Evolutionary conservation across 2,329 filamentous ascomycete genomes (phyloP).

Genomic region (Apiospora phragmitis): DNA sequence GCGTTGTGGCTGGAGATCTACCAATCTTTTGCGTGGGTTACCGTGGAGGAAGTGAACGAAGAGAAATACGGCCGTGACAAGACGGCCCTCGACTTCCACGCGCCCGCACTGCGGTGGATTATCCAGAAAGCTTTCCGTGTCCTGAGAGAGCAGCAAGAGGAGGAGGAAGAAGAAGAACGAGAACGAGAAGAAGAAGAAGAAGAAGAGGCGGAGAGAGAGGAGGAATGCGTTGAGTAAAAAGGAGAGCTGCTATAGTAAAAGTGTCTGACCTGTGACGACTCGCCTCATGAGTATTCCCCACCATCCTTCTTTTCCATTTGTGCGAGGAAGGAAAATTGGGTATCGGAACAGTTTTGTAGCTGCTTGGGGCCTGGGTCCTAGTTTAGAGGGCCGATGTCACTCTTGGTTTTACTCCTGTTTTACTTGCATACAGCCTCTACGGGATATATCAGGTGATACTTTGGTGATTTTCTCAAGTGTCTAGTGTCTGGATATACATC

Average conservation of each 20-base stretch:
- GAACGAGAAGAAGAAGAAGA: neutral
- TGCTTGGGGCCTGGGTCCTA: neutral
- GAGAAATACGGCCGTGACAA: neutral
- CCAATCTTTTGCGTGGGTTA: neutral
- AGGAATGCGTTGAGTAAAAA: neutral
- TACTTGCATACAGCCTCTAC: too few species aligned
- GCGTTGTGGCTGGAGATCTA: neutral
- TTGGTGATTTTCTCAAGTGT: too few species aligned
- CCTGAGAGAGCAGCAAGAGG: neutral
- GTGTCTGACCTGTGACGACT: neutral
- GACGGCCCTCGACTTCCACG: neutral
- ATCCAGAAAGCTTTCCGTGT: neutral
- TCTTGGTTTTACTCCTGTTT: too few species aligned
- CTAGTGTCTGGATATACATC: too few species aligned
- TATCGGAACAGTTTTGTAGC: neutral
- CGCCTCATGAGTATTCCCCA: too few species aligned
- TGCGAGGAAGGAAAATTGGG: neutral
- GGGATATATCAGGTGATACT: too few species aligned
- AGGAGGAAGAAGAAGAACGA: neutral
- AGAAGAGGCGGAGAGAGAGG: neutral
- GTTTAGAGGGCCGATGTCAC: neutral
- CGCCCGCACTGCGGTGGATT: neutral
- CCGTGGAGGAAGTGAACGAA: neutral
- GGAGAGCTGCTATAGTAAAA: neutral
- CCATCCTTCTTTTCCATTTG: neutral